Base-by-base conservation (phyloP, 306 rosid genomes). In the Clitoria ternatea region DNA sequence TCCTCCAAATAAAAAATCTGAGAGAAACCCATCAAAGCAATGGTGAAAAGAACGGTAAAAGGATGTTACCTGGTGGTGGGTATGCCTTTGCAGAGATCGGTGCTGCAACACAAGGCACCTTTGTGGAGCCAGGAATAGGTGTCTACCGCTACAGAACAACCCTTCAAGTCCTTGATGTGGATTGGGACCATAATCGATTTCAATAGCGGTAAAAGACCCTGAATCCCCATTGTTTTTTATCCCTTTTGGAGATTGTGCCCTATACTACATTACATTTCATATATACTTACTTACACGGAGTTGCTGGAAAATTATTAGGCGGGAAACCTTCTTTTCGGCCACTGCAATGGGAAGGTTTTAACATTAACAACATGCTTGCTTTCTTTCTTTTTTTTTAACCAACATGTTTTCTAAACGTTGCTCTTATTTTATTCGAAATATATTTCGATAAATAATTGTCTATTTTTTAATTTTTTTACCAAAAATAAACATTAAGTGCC, bases 81-180 rank as follows among this genome's bases (percentile, higher is more conserved):
- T 37, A 87, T 50, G 59, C 80, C 85, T 59, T 94, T 85, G 83
- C 98, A 94, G 70, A 90, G 92, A 29, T 94, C 85, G 13, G 76
- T 84, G 88, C 98, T 94, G 82, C 98, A 94, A 65, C 88, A 90
- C 24, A 94, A 76, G 37, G 98, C 97, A 22, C 97, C 97, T 79
- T 89, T 89, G 78, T 94, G 98, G 42, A 94, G 97, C 98, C 99
- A 94, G 66, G 97, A 94, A 66, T 91, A 94, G 49, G 99, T 91
- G 70, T 91, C 97, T 9, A 91, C 75, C 0, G 97, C 99, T 12
- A 87, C 95, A 20, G 52, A 53, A 37, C 66, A 84, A 9, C 95
- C 99, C 60, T 87, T 77, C 54, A 94, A 70, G 20, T 94, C 97
- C 80, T 83, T 91, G 33, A 94, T 73, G 78, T 91, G 97, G 53